phyloP scores from a whole-genome alignment of 305 asterid species.

The Striga hermonthica region DNA sequence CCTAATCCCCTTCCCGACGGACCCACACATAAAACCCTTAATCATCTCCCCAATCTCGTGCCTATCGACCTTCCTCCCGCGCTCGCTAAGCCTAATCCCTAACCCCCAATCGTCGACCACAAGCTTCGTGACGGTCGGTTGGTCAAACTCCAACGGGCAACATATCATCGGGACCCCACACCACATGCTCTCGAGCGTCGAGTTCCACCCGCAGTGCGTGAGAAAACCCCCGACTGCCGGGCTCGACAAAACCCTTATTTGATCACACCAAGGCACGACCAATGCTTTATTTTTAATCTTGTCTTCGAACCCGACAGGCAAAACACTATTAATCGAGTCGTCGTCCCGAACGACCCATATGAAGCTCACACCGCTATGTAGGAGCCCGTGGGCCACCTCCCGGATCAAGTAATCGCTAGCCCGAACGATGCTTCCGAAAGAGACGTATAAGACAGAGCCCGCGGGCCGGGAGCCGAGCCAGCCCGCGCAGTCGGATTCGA shows the following conservation, averaged over 20 bases:
- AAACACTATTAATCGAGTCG: conserved; percentile 32
- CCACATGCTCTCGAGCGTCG: conserved; percentile 15
- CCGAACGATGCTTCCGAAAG: conserved; percentile 54
- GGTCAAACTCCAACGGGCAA: conserved; percentile 1
- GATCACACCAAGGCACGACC: conserved; percentile 1
- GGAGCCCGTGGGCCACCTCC: conserved; percentile 56
- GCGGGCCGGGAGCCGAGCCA: conserved; percentile 42
- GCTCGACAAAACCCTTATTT: background rate
- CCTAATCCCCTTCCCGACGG: too few species aligned
- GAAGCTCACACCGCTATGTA: conserved; percentile 45
- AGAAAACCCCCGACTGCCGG: conserved; percentile 14
- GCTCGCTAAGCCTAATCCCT: conserved; percentile 3
- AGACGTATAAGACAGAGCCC: conserved; percentile 52
- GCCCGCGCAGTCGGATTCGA: conserved; percentile 23
- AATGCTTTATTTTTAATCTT: conserved; percentile 2
- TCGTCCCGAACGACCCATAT: conserved; percentile 54
- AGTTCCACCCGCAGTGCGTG: conserved; percentile 8
- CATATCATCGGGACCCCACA: conserved; percentile 14
- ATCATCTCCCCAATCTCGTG: too few species aligned
- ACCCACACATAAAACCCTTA: too few species aligned
- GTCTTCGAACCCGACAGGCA: conserved; percentile 41
- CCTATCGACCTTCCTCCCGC: background rate
- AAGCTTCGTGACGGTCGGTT: background rate
- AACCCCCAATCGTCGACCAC: conserved; percentile 2
- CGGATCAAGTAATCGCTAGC: conserved; percentile 33